Conservation (phyloP, 768 basidiomycete species). For the Agaricus sinodeliciosus region DNA sequence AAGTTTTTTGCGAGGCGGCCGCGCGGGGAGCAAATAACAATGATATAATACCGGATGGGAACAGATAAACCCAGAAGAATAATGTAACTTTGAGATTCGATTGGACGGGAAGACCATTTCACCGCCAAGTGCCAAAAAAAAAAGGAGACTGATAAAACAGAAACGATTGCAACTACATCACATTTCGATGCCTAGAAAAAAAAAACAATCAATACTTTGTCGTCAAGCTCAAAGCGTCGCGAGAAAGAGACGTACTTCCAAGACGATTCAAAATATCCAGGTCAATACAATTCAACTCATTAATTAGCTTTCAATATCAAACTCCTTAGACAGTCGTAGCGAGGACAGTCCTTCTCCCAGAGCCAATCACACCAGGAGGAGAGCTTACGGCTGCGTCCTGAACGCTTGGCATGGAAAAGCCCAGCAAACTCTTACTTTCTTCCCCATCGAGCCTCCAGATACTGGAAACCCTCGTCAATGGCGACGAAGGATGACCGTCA, state of each 20-base stretch:
- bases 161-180: conserved; percentile 4
- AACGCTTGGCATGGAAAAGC: conserved; percentile 40
- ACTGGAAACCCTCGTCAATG: conserved; percentile 23
- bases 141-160: neutral
- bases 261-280: conserved; percentile 7
- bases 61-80: neutral
- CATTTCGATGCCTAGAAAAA: neutral
- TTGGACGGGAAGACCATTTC: neutral
- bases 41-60: neutral
- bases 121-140: conserved; percentile 6
- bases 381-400: conserved; percentile 19
- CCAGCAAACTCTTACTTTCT: conserved; percentile 51
- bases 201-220: neutral
- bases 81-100: conserved; percentile 5
- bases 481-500: conserved; percentile 2
- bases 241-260: conserved; percentile 1
- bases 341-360: neutral
- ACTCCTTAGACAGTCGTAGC: neutral
- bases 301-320: neutral
- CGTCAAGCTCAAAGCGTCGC: neutral
- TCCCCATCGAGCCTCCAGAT: conserved; percentile 75
- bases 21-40: neutral
- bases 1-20: neutral
- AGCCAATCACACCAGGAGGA: conserved; percentile 7
- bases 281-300: conserved; percentile 1